Conservation (phyloP, 768 basidiomycete species). For the Amanita exitialis region DNA sequence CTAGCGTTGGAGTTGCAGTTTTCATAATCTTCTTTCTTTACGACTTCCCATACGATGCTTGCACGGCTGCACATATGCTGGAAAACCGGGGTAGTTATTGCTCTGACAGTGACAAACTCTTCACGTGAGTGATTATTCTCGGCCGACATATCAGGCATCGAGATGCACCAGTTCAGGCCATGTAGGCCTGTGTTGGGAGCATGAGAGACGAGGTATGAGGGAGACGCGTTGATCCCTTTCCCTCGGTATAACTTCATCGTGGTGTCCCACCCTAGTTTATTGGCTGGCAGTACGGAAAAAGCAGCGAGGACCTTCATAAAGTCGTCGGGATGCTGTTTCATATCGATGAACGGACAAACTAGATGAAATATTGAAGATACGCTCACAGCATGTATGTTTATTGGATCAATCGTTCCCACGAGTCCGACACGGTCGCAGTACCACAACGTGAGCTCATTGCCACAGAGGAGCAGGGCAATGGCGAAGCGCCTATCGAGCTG, state of each 20-base stretch:
- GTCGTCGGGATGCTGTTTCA: background rate
- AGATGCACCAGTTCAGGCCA: background rate
- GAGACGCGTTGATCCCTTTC: too few relatives aligned
- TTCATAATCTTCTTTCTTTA: background rate
- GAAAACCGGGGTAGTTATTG: background rate
- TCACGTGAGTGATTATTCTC: background rate
- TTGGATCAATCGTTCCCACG: slow-evolving; percentile 4
- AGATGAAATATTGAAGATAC: background rate
- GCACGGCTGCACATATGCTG: background rate
- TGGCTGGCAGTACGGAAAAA: too few relatives aligned
- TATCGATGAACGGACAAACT: too few relatives aligned
- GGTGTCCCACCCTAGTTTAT: too few relatives aligned
- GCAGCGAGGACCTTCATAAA: too few relatives aligned
- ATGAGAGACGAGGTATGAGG: background rate
- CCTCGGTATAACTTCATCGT: background rate
- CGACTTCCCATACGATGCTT: background rate
- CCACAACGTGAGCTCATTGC: slow-evolving; percentile 4
- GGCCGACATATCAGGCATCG: background rate
- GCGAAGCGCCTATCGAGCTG: slow-evolving; percentile 9
- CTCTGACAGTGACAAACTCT: background rate
- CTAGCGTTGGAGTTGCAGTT: background rate
- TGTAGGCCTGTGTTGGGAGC: background rate
- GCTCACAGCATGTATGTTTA: slow-evolving; percentile 7
- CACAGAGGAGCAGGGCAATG: slow-evolving; percentile 4
- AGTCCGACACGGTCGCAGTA: slow-evolving; percentile 8